Percentiles rank a stretch among this genome's conserved stretches.
These are phyloP conservation scores for Cutaneotrichosporon sp. DNA, from an alignment of 1,284 basidiomycete genomes.

Conservation along the genomic window DNA sequence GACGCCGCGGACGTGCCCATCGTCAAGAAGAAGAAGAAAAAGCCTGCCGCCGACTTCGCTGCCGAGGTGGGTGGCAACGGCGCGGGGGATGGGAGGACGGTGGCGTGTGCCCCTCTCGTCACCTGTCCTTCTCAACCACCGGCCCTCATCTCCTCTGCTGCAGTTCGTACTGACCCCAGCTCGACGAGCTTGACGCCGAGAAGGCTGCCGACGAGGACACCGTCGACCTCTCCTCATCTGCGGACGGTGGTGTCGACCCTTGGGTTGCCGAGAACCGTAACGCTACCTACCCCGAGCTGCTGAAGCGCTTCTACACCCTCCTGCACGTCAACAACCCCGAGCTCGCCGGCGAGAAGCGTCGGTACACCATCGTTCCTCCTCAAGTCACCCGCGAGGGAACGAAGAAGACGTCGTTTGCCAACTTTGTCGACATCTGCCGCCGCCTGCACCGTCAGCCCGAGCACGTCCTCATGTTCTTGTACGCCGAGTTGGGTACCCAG, in stretches of 20 bases:
- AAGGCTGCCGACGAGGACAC: slow-evolving; percentile 70
- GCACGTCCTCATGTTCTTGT: slow-evolving; percentile 97
- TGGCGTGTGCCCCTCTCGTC: not conserved
- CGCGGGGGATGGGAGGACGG: not conserved
- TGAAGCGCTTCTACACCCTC: slow-evolving; percentile 87
- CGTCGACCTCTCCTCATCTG: slow-evolving; percentile 73
- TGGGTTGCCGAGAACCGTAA: slow-evolving; percentile 93
- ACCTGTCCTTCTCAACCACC: not conserved
- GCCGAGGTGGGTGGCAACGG: slow-evolving; percentile 61
- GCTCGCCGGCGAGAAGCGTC: slow-evolving; percentile 82
- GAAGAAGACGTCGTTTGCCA: slow-evolving; percentile 95
- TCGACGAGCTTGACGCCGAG: slow-evolving; percentile 52
- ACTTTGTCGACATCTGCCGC: slow-evolving; percentile 96
- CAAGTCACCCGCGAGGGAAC: slow-evolving; percentile 89
- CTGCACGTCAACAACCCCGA: slow-evolving; percentile 94
- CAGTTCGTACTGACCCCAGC: slow-evolving; percentile 21
- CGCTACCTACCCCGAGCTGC: slow-evolving; percentile 89
- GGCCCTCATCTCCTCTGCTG: too few relatives aligned
- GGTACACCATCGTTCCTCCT: slow-evolving; percentile 97
- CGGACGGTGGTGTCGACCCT: slow-evolving; percentile 55
- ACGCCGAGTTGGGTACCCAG: slow-evolving; percentile 97
- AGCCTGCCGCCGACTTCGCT: slow-evolving; percentile 62
- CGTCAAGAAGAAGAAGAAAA: slow-evolving; percentile 59
- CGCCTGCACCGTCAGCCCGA: slow-evolving; percentile 99
- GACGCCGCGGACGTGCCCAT: slow-evolving; percentile 55